Evolutionary conservation across 495 filamentous ascomycete genomes (phyloP).

Genomic region (Podospora comata): DNA sequence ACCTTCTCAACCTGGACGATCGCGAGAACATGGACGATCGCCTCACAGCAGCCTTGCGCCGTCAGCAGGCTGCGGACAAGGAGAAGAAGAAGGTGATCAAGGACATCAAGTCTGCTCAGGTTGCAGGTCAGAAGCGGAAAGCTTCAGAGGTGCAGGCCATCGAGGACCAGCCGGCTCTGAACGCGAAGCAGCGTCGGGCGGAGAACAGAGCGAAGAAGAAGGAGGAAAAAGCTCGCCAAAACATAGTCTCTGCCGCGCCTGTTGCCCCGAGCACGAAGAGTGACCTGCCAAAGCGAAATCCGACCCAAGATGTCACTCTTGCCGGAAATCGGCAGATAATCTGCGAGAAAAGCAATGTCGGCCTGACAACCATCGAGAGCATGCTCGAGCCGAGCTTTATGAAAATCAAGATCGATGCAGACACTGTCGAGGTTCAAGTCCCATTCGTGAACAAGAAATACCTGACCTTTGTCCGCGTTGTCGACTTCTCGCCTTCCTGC

Average conservation of each 20-base stretch:
- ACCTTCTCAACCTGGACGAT: slow-evolving; percentile 28
- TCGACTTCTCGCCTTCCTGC: slow-evolving; percentile 73
- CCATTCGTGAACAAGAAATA: slow-evolving; percentile 76
- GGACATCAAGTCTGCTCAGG: slow-evolving; percentile 27
- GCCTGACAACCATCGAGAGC: slow-evolving; percentile 39
- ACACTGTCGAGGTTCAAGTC: slow-evolving; percentile 46
- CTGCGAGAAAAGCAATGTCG: slow-evolving; percentile 40
- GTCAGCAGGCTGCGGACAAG: slow-evolving; percentile 61
- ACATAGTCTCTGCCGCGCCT: neutral
- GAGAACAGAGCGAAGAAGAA: slow-evolving; percentile 1
- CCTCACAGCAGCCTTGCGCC: slow-evolving; percentile 58
- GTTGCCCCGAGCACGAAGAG: neutral
- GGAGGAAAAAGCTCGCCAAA: neutral
- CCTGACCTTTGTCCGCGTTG: slow-evolving; percentile 62
- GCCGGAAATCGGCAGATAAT: slow-evolving; percentile 42
- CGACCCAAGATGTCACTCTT: slow-evolving; percentile 17
- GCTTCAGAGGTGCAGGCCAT: slow-evolving; percentile 9
- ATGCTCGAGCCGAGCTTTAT: slow-evolving; percentile 47
- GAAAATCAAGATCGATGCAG: slow-evolving; percentile 33
- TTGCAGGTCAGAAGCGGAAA: slow-evolving; percentile 31
- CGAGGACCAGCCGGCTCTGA: slow-evolving; percentile 25
- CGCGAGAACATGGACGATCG: slow-evolving; percentile 48
- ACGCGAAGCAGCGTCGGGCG: slow-evolving; percentile 26
- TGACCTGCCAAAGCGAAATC: neutral
- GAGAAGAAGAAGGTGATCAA: slow-evolving; percentile 49